Conservation (phyloP, 148 eudicot genomes). For the Rhododendron kiyosumense region DNA sequence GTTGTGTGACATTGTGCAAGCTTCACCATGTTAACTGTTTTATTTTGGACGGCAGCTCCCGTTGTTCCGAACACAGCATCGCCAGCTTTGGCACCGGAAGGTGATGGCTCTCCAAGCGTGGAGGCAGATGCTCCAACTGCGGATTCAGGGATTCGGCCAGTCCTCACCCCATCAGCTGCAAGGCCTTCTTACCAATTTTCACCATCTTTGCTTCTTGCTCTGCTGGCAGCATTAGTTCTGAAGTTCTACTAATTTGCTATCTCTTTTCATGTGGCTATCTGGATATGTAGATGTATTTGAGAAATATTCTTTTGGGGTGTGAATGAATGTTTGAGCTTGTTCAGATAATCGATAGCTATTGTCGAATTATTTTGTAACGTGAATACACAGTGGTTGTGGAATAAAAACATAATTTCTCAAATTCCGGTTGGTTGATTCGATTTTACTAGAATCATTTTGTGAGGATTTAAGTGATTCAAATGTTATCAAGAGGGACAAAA, state of each 20-base stretch:
- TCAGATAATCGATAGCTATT: not conserved
- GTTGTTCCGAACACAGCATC: constrained; percentile 26
- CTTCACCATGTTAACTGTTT: not conserved
- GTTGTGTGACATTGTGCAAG: too few relatives aligned
- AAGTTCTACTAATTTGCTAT: constrained; percentile 20
- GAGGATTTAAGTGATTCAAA: not conserved
- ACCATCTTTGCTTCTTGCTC: constrained; percentile 26
- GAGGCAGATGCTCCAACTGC: constrained; percentile 36
- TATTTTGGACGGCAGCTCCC: constrained; percentile 21
- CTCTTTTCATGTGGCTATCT: not conserved
- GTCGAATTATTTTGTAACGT: not conserved
- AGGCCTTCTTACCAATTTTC: constrained; percentile 25
- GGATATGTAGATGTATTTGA: not conserved
- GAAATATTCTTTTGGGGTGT: constrained; percentile 2
- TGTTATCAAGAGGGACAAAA: not conserved
- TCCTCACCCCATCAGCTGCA: constrained; percentile 44
- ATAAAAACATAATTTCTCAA: not conserved
- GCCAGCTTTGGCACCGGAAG: constrained; percentile 43
- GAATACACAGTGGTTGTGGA: not conserved
- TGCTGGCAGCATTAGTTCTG: constrained; percentile 26
- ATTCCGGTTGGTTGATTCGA: not conserved
- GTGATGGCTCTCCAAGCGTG: constrained; percentile 29
- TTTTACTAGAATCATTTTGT: not conserved
- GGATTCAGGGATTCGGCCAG: constrained; percentile 32
- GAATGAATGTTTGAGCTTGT: not conserved